Conservation (phyloP, 2,329 filamentous ascomycete genomes). For the Cordyceps farinosa region DNA sequence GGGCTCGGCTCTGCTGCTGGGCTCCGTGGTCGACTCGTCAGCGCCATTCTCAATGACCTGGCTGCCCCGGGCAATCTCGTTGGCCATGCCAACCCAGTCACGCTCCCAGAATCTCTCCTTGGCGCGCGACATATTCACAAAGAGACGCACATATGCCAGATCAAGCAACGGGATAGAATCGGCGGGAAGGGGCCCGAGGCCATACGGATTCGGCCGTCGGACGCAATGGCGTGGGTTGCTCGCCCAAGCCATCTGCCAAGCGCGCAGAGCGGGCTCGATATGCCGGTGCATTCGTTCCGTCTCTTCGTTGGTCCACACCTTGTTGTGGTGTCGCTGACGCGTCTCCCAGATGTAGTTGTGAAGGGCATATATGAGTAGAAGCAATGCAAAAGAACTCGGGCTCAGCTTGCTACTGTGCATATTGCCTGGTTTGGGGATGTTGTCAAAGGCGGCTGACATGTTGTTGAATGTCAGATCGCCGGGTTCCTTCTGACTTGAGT, state of each 20-base stretch:
- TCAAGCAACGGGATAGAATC: conserved; percentile 90
- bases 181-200: conserved; percentile 75
- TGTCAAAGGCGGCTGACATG: conserved; percentile 33
- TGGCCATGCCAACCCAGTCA: conserved; percentile 87
- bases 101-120: conserved; percentile 94
- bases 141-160: conserved; percentile 85
- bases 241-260: conserved; percentile 91
- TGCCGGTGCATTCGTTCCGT: conserved; percentile 95
- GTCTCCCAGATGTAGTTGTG: conserved; percentile 99
- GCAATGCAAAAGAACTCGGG: conserved; percentile 87
- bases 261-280: conserved; percentile 87
- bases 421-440: conserved; percentile 37
- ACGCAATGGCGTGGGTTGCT: conserved; percentile 80
- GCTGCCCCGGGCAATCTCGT: conserved; percentile 74
- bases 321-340: conserved; percentile 80
- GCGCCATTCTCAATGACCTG: conserved; percentile 74
- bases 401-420: conserved; percentile 60
- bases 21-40: conserved; percentile 41
- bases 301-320: conserved; percentile 86
- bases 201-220: conserved; percentile 80
- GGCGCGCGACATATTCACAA: conserved; percentile 85
- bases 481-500: conserved; percentile 64
- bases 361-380: conserved; percentile 87
- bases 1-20: conserved; percentile 34
- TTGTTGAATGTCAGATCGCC: conserved; percentile 34